Percentiles rank a stretch among this genome's conserved stretches.
These are phyloP conservation scores for Cladophialophora chaetospira DNA, from an alignment of 2,329 filamentous ascomycete genomes.

Conservation along the genomic window DNA sequence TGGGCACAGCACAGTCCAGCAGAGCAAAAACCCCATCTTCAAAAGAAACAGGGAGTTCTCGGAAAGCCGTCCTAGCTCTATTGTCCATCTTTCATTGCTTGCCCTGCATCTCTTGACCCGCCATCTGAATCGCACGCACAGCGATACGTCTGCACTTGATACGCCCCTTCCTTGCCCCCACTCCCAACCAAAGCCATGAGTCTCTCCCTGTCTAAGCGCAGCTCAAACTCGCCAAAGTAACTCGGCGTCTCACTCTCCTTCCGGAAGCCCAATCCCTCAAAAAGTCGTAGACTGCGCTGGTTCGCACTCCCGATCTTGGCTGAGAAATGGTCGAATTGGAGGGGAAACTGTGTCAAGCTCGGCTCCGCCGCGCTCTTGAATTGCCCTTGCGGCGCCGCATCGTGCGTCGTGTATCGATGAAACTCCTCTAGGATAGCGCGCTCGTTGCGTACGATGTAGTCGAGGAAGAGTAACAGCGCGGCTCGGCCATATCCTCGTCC, in stretches of 20 bases:
- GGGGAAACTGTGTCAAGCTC: no score
- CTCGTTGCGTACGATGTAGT: slow-evolving; percentile 64
- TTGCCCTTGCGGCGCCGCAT: no score
- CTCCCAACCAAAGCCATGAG: slow-evolving; percentile 12
- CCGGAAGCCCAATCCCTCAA: slow-evolving; percentile 61
- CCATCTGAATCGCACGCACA: no score
- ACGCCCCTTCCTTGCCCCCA: background rate
- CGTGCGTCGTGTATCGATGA: background rate
- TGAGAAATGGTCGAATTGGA: slow-evolving; percentile 50
- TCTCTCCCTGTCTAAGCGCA: slow-evolving; percentile 43
- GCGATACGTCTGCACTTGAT: background rate
- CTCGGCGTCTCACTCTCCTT: slow-evolving; percentile 55
- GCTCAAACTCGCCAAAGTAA: slow-evolving; percentile 69
- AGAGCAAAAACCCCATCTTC: no score
- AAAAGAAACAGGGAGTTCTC: no score
- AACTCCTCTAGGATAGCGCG: slow-evolving; percentile 62
- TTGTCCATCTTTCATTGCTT: no score
- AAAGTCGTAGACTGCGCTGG: slow-evolving; percentile 58
- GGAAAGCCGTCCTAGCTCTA: no score
- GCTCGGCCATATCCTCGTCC: slow-evolving; percentile 66
- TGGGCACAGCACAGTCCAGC: no score
- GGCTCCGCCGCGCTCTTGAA: no score
- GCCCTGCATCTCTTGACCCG: no score
- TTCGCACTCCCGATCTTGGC: slow-evolving; percentile 66
- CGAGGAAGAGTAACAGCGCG: slow-evolving; percentile 67